phyloP scores from a whole-genome alignment of 257 asterid genomes.

The Verbena officinalis region DNA sequence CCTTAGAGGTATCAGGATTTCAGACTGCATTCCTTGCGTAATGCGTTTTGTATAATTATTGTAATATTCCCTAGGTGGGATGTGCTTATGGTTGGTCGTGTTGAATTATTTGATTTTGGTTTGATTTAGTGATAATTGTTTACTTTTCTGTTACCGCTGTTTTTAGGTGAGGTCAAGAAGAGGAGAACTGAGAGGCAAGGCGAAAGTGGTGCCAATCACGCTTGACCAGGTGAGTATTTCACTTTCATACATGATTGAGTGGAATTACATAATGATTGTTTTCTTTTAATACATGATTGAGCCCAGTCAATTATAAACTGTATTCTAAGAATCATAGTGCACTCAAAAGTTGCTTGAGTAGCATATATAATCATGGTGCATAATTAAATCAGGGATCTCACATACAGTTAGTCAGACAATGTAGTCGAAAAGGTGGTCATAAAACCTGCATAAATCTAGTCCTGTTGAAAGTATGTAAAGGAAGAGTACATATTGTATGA shows the following conservation, averaged over 20 bases:
- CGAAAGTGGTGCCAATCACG: constrained; percentile 88
- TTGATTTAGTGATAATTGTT: background rate
- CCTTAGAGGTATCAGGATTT: background rate
- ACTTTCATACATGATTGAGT: constrained; percentile 8
- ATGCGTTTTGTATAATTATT: constrained; percentile 3
- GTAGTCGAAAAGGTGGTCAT: background rate
- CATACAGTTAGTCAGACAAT: background rate
- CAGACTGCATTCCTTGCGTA: constrained; percentile 5
- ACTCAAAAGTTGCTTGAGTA: background rate
- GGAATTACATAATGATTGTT: background rate
- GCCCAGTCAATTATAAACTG: constrained; percentile 10
- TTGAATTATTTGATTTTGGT: background rate
- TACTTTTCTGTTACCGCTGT: background rate
- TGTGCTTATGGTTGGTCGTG: background rate
- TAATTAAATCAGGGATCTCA: constrained; percentile 6
- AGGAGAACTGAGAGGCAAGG: constrained; percentile 78
- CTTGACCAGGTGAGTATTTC: constrained; percentile 76
- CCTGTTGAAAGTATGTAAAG: no score
- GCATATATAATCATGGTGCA: background rate
- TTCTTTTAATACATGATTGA: constrained; percentile 11
- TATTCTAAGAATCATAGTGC: constrained; percentile 14
- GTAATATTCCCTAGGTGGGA: background rate
- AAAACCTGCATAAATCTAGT: no score
- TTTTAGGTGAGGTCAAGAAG: constrained; percentile 66
- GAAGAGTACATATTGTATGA: no score